These are phyloP conservation scores for Curvularia eragrostidis DNA, from an alignment of 2,329 filamentous ascomycete genomes.

Conservation along the genomic window DNA sequence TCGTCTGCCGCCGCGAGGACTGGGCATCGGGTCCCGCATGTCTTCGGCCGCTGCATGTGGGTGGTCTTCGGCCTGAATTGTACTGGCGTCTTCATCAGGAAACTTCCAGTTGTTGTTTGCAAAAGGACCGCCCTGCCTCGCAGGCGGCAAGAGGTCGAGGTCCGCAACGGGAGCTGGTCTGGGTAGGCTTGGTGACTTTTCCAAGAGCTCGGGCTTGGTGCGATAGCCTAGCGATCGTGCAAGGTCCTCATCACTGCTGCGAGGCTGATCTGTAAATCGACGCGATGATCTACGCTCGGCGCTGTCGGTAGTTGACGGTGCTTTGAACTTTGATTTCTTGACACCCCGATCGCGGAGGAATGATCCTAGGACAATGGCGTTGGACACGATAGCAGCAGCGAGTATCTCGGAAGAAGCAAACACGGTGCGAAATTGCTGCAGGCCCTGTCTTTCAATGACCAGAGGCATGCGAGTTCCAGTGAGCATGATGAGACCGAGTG, in stretches of 20 bases:
- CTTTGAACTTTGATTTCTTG: constrained; percentile 82
- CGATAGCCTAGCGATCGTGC: constrained; percentile 80
- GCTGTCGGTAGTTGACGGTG: constrained; percentile 59
- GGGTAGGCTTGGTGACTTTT: constrained; percentile 50
- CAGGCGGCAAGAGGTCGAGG: constrained; percentile 34
- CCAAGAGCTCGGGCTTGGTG: constrained; percentile 60
- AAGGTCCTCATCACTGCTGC: constrained; percentile 91
- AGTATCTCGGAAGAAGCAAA: constrained; percentile 90
- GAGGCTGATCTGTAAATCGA: constrained; percentile 71
- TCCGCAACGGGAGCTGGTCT: constrained; percentile 49
- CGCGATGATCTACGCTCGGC: constrained; percentile 64
- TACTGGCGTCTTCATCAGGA: constrained; percentile 28
- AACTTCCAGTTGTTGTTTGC: constrained; percentile 46
- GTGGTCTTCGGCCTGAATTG: constrained; percentile 31
- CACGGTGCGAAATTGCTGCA: constrained; percentile 86
- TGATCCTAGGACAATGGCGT: constrained; percentile 87
- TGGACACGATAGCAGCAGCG: constrained; percentile 85
- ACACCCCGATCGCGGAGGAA: constrained; percentile 89
- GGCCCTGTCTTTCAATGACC: constrained; percentile 72
- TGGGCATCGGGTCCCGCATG: constrained; percentile 47
- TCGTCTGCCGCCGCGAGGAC: constrained; percentile 53
- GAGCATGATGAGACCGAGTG: constrained; percentile 77
- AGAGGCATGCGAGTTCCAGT: constrained; percentile 82
- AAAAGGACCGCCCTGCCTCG: constrained; percentile 33
- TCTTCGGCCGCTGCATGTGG: constrained; percentile 30